phyloP scores from a whole-genome alignment of 2,329 filamentous ascomycete genomes.

The Dactylonectria estremocensis region DNA sequence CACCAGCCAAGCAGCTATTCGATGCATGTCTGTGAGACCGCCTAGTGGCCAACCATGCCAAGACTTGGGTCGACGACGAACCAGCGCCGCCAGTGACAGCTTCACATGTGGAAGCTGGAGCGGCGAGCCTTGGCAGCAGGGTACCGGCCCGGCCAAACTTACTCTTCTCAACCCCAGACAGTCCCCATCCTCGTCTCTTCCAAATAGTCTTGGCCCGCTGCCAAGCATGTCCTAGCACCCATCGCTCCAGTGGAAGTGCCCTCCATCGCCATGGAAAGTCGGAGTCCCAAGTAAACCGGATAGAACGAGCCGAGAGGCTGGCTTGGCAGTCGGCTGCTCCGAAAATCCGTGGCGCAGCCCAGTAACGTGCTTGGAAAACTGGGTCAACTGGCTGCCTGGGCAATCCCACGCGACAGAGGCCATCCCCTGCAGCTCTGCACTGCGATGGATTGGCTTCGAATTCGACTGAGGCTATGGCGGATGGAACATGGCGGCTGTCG shows the following conservation, averaged over 20 bases:
- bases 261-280: constrained; percentile 39
- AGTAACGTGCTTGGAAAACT: constrained; percentile 48
- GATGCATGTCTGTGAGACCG: not conserved
- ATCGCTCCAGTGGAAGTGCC: constrained; percentile 29
- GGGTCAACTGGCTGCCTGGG: constrained; percentile 43
- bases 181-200: constrained; percentile 30
- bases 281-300: constrained; percentile 45
- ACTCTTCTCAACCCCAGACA: constrained; percentile 25
- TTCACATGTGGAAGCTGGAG: constrained; percentile 14
- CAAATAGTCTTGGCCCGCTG: constrained; percentile 37
- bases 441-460: constrained; percentile 34
- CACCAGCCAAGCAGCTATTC: constrained; percentile 13
- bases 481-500: constrained; percentile 37
- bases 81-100: constrained; percentile 17
- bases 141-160: constrained; percentile 17
- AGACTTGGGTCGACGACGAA: constrained; percentile 7
- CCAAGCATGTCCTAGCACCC: constrained; percentile 34
- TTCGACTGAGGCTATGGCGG: constrained; percentile 42
- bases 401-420: constrained; percentile 44
- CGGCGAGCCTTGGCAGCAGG: constrained; percentile 23
- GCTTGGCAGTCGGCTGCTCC: constrained; percentile 50
- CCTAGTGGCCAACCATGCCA: constrained; percentile 31
- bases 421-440: constrained; percentile 38
- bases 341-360: constrained; percentile 50
- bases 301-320: constrained; percentile 51